phyloP scores from a whole-genome alignment of 768 basidiomycete species.

The Suillus plorans region DNA sequence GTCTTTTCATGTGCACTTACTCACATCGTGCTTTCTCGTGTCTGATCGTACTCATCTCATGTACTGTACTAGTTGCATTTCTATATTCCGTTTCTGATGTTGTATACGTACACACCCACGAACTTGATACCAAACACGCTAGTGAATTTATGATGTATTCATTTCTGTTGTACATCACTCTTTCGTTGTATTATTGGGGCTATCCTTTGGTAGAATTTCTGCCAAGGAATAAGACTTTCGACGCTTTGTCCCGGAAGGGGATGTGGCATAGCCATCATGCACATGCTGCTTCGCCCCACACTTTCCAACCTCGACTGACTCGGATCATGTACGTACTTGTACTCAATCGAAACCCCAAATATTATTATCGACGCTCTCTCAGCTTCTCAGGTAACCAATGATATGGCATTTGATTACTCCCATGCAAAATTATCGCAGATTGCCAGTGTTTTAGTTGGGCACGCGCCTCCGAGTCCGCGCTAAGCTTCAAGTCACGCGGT shows the following conservation, averaged over 20 bases:
- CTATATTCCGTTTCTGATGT: neutral
- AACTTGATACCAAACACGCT: constrained; percentile 5
- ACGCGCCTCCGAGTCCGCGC: no score
- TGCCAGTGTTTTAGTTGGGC: neutral
- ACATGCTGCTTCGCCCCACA: neutral
- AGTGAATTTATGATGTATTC: constrained; percentile 3
- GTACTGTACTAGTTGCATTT: constrained; percentile 6
- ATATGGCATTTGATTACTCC: neutral
- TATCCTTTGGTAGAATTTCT: neutral
- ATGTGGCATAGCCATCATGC: neutral
- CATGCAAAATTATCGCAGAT: neutral
- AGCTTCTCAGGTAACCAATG: neutral
- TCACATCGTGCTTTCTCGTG: neutral
- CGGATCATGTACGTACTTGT: neutral
- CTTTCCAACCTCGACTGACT: no score
- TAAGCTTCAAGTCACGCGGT: neutral
- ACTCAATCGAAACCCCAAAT: neutral
- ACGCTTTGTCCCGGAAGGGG: neutral
- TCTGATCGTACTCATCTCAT: neutral
- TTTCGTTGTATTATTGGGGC: neutral
- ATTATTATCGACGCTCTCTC: neutral
- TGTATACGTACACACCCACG: constrained; percentile 3
- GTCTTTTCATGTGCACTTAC: neutral
- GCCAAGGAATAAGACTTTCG: neutral
- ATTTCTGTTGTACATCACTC: neutral